Evolutionary conservation across 2,329 filamentous ascomycete species (phyloP).

Genomic region (Trichoderma sp.): DNA sequence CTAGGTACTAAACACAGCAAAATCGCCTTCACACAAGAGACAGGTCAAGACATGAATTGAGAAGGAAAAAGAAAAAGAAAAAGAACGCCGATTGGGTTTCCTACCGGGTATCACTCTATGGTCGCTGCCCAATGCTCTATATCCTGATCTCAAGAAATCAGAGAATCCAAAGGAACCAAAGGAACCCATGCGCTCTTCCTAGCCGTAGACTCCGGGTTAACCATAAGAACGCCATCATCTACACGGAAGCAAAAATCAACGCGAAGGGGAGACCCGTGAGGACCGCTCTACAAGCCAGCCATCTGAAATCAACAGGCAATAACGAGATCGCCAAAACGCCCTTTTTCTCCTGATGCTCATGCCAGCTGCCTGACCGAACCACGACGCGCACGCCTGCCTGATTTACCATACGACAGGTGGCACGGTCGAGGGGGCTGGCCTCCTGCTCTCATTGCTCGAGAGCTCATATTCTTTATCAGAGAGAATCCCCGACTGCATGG

Average conservation of each 20-base stretch:
- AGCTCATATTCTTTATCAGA: conserved; percentile 35
- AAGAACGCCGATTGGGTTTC: not conserved
- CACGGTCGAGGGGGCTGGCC: conserved; percentile 33
- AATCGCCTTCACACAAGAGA: no score
- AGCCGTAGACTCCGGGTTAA: no score
- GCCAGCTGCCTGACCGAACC: not conserved
- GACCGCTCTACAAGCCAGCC: no score
- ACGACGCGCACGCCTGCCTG: not conserved
- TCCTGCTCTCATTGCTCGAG: conserved; percentile 34
- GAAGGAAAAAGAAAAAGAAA: not conserved
- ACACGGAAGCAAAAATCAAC: no score
- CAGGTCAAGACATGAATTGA: no score
- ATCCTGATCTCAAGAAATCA: not conserved
- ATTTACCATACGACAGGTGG: not conserved
- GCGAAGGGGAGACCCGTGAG: no score
- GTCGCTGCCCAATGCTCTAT: not conserved
- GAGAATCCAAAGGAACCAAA: not conserved
- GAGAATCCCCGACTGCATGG: conserved; percentile 41
- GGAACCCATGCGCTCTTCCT: not conserved
- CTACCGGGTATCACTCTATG: conserved; percentile 13
- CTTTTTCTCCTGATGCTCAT: no score
- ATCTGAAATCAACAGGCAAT: no score
- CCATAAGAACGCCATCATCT: no score
- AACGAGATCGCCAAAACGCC: no score
- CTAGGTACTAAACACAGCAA: no score